Percentiles rank a stretch among this genome's conserved stretches.
Conservation (phyloP, 768 basidiomycete species). For the Udeniomyces megalosporus region DNA sequence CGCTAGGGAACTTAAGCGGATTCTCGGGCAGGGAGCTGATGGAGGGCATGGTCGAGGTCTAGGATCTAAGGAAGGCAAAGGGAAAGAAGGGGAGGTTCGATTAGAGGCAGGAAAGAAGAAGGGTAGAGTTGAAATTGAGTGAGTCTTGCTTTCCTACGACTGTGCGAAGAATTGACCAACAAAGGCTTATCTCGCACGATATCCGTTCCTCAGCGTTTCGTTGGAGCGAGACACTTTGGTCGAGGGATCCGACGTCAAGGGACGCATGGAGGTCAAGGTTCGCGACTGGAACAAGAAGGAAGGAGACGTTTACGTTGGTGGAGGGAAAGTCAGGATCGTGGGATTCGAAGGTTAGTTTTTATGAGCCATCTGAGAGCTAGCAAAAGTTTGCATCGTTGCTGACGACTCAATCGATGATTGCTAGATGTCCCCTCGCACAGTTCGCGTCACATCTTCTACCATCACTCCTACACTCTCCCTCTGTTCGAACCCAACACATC, state of each 20-base stretch:
- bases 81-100: conserved; percentile 50
- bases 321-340: conserved; percentile 61
- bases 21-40: conserved; percentile 44
- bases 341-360: conserved; percentile 59
- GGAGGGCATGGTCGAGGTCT: not conserved
- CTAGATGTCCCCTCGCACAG: conserved; percentile 36
- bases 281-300: conserved; percentile 41
- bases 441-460: conserved; percentile 66
- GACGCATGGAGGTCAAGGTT: conserved; percentile 51
- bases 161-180: too few species aligned
- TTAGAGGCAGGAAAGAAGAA: conserved; percentile 34
- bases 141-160: too few species aligned
- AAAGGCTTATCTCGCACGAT: too few species aligned
- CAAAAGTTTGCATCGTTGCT: too few species aligned
- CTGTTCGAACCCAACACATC: conserved; percentile 21
- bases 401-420: too few species aligned
- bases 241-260: conserved; percentile 59
- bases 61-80: conserved; percentile 4
- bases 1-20: conserved; percentile 42
- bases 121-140: conserved; percentile 63
- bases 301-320: conserved; percentile 46
- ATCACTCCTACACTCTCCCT: conserved; percentile 42
- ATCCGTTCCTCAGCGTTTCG: conserved; percentile 38
- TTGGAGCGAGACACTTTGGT: conserved; percentile 59
- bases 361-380: too few species aligned